A percentile compares a stretch with the other conserved stretches of the same genome.
Conservation (phyloP, 176 grass and related monocot species). For the Alloteropsis semialata region DNA sequence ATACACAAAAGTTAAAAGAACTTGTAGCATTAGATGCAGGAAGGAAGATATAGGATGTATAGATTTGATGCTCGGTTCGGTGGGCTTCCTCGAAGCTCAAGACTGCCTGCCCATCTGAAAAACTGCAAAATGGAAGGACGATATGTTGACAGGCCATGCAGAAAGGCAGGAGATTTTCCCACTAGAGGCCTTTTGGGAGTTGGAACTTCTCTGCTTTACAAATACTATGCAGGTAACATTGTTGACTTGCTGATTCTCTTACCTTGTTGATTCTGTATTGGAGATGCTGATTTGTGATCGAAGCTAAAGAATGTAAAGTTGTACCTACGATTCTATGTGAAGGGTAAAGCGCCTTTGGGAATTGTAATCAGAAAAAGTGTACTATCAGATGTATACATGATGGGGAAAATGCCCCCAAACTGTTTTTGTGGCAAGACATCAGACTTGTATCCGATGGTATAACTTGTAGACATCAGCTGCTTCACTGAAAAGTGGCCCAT, state of each 20-base stretch:
- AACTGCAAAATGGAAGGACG: slow-evolving; percentile 24
- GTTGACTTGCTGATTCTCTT: slow-evolving; percentile 22
- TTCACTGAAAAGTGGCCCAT: not conserved
- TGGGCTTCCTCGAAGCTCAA: slow-evolving; percentile 28
- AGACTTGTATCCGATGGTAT: not conserved
- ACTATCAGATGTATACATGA: slow-evolving; percentile 6
- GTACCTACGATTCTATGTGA: not conserved
- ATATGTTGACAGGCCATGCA: slow-evolving; percentile 24
- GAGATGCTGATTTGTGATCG: not conserved
- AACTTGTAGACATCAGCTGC: not conserved
- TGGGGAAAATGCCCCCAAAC: not conserved
- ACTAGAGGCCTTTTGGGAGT: slow-evolving; percentile 14
- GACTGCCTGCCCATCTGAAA: slow-evolving; percentile 17
- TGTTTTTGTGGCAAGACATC: not conserved
- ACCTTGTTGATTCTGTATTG: not conserved
- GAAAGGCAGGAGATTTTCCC: slow-evolving; percentile 29
- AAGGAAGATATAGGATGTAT: slow-evolving; percentile 58
- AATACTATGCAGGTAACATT: not conserved
- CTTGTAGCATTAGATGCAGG: slow-evolving; percentile 39
- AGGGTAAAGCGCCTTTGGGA: not conserved
- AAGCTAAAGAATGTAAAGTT: slow-evolving; percentile 18
- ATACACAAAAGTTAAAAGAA: slow-evolving; percentile 17
- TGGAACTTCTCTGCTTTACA: slow-evolving; percentile 14
- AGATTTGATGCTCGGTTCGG: slow-evolving; percentile 47
- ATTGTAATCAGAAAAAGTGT: not conserved